phyloP scores from a whole-genome alignment of 2,329 filamentous ascomycete species.

The Aspergillus sp. region DNA sequence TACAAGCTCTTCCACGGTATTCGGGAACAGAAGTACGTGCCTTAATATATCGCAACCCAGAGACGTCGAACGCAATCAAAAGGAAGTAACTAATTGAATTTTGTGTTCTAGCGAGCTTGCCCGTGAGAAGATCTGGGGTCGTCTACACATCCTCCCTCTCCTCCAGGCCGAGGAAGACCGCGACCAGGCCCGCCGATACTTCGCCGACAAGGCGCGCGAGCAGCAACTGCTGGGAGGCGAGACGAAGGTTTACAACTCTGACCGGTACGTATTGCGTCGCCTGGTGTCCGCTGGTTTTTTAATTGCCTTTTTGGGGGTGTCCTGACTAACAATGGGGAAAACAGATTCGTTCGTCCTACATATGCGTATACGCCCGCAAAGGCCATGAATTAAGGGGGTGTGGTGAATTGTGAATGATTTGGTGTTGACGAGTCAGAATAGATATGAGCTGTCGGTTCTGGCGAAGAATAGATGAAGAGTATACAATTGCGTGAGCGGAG shows the following conservation, averaged over 20 bases:
- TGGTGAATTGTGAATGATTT: neutral
- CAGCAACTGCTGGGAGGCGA: conserved; percentile 84
- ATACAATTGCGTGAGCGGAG: neutral
- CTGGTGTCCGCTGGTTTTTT: neutral
- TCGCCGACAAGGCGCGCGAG: conserved; percentile 85
- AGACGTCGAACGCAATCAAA: neutral
- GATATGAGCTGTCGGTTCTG: neutral
- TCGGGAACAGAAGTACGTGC: conserved; percentile 78
- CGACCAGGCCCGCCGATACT: conserved; percentile 83
- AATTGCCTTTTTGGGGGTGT: neutral
- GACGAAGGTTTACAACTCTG: conserved; percentile 81
- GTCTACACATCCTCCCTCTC: conserved; percentile 89
- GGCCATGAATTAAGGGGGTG: conserved; percentile 54
- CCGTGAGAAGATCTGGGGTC: conserved; percentile 97
- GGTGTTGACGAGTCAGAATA: neutral
- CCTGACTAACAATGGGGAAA: neutral
- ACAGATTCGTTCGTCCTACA: conserved; percentile 77
- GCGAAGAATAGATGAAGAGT: conserved; percentile 1
- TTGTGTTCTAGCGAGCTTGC: conserved; percentile 72
- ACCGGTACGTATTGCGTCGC: conserved; percentile 62
- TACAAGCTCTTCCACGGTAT: conserved; percentile 81
- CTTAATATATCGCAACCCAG: neutral
- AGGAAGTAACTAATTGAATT: neutral
- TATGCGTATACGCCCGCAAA: conserved; percentile 70
- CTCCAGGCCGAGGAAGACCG: conserved; percentile 96